Conservation (phyloP, 2,329 filamentous ascomycete genomes). For the Dactylellina drechsleri region DNA sequence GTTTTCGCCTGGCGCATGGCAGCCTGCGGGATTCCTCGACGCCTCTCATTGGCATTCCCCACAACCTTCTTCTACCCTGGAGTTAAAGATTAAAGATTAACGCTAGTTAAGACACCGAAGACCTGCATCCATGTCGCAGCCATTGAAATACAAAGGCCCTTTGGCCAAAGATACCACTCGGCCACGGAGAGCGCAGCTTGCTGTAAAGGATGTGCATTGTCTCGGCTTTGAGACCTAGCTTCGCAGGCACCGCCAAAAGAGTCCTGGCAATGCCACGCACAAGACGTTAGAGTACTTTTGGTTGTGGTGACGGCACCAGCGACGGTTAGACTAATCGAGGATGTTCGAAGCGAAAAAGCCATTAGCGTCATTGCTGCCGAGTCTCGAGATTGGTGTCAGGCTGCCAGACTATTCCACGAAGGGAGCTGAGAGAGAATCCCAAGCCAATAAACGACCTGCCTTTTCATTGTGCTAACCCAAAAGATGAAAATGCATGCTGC, state of each 20-base stretch:
- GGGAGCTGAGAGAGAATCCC: conserved; percentile 18
- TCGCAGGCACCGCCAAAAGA: conserved; percentile 2
- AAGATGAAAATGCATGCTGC: conserved; percentile 9
- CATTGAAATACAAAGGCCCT: conserved; percentile 15
- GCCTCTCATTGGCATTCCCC: conserved; percentile 10
- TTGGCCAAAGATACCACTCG: conserved; percentile 12
- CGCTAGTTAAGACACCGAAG: conserved; percentile 38
- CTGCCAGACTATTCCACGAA: conserved; percentile 9
- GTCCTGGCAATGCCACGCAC: conserved; percentile 14
- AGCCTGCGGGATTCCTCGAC: conserved; percentile 14
- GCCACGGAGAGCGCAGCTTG: conserved; percentile 3
- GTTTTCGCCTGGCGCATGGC: conserved; percentile 5
- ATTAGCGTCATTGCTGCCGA: conserved; percentile 25
- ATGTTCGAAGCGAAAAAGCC: conserved; percentile 49
- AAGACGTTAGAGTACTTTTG: conserved; percentile 16
- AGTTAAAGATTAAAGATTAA: conserved; percentile 36
- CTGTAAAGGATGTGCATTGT: conserved; percentile 19
- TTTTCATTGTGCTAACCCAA: conserved; percentile 4
- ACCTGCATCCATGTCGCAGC: conserved; percentile 42
- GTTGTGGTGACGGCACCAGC: conserved; percentile 13
- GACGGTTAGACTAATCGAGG: conserved; percentile 39
- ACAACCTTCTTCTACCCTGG: conserved; percentile 14
- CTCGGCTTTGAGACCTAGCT: conserved; percentile 36
- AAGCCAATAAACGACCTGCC: not conserved
- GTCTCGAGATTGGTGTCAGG: conserved; percentile 22